Base-by-base conservation (phyloP, 768 basidiomycete species). In the Rhodosporidiobolus odoratus region DNA sequence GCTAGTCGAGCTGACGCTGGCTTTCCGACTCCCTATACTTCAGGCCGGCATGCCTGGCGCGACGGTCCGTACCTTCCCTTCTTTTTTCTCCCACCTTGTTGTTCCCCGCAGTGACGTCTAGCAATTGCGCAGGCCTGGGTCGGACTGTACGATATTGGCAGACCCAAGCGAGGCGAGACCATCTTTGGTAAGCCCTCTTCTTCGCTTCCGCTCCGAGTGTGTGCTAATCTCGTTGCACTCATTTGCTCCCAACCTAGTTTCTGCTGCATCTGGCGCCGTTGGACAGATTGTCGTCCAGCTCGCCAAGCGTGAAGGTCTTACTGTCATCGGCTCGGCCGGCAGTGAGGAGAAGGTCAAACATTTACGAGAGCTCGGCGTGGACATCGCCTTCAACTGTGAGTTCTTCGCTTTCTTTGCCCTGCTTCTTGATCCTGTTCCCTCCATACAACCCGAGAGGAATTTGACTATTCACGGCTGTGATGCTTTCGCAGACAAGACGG, bases 271-370 rank as follows among this genome's bases (percentile, higher is more conserved):
- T 15, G 83, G 83, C 73, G 53, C 86, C 23, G 87, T 90, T 37
- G 88, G 88, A 71, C 84, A 85, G 85, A 86, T 75, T 52, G 85
- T 80, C 1, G 10, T 32, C 35, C 50, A 84, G 76, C 72, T 84
- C n/a, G 82, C 83, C 34, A 83, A 83, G 70, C 72, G 71, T 2
- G 77, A 79, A 0, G 84, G 84, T 0, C 69, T 82, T 45, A 87
- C 86, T 74, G 89, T 90, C 47, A 87, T 91, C 58, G 87, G 84
- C 0, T 88, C 86, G 1, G 86, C 87, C 0, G 88, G 89, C 2
- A 84, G 85, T 0, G 87, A 89, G n/a, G 86, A 88, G 61, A 90
- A 91, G 78, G 87, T 90, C 12, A 77, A 81, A 8, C 88, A 84
- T 75, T 60, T 88, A 79, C 82, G 78, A 37, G 66, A 83, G 4